Evolutionary conservation across 495 filamentous ascomycete genomes (phyloP).

Genomic region (Pyronema omphalodes): DNA sequence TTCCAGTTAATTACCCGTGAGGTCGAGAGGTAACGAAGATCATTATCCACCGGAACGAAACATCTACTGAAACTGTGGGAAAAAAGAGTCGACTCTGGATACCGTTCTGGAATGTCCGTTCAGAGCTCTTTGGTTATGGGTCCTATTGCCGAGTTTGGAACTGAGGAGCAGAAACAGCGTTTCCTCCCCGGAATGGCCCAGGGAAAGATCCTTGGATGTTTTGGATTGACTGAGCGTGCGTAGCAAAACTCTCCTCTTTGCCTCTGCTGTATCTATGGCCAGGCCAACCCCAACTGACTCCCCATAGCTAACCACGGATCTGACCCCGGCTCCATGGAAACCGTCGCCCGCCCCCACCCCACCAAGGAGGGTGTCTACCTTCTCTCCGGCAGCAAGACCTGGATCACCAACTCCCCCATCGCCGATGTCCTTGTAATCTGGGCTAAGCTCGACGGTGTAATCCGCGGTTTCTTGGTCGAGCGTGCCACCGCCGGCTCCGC

Average conservation of each 20-base stretch:
- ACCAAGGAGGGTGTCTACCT: constrained; percentile 69
- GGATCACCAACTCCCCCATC: constrained; percentile 97
- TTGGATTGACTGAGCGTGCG: constrained; percentile 71
- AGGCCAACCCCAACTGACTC: background rate
- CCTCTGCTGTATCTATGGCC: too few relatives aligned
- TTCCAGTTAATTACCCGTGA: constrained; percentile 66
- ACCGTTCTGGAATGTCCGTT: constrained; percentile 89
- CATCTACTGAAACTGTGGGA: background rate
- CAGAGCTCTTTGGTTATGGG: constrained; percentile 93
- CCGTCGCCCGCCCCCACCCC: constrained; percentile 66
- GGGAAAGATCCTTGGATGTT: constrained; percentile 74
- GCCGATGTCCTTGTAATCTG: constrained; percentile 78
- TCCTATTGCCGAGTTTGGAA: constrained; percentile 83
- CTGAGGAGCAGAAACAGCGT: constrained; percentile 73
- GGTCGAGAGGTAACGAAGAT: constrained; percentile 43
- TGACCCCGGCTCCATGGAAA: constrained; percentile 93
- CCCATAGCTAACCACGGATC: constrained; percentile 67
- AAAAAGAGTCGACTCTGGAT: constrained; percentile 69
- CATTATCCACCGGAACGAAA: background rate
- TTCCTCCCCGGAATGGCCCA: constrained; percentile 70
- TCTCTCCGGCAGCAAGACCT: constrained; percentile 79
- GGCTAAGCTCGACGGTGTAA: constrained; percentile 89
- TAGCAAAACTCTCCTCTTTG: background rate
- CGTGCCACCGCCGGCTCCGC: constrained; percentile 67
- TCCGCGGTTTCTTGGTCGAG: constrained; percentile 85